Base-by-base conservation (phyloP, 805 yeast species). In the Candida anglica region DNA sequence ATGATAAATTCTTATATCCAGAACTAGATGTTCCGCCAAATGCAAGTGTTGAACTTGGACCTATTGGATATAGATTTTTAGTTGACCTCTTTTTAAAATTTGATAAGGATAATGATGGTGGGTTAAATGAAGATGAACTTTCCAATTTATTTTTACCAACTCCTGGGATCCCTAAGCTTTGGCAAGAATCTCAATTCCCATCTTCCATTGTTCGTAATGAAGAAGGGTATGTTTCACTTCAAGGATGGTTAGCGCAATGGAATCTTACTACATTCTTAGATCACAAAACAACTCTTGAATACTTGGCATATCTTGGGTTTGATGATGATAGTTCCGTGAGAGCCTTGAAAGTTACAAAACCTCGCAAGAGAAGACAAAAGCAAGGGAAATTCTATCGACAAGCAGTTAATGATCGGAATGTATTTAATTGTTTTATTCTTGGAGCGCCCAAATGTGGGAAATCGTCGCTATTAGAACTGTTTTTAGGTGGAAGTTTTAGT, bases 191-290 rank as follows among this genome's bases (percentile, higher is more conserved):
- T 0, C 80, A 80, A 43, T 93, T 93, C 51, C 99, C 99, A 0
- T 66, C 73, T 17, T 77, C 95, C 1, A 86, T 95, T 8, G 96
- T 91, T 2, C 76, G 95, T 34, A 89, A 88, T 52, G 96, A 88
- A 43, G 81, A 79, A 42, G 97, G 96, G 0, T 75, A 79, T 52
- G 88, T 93, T 3, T 87, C 98, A 0, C 59, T 93, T 18, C 98
- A 94, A 61, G 98, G 99, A 3, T 93, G 99, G 99, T 62, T 93
- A 24, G 98, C 98, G 0, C 98, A 91, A 50, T 93, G 99, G 99
- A 82, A 91, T 47, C 84, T 93, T 85, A 87, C 96, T 0, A 91
- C 98, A 0, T 88, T 78, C 45, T 63, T 93, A 19, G 95, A 89
- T 47, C 78, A 84, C 52, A 78, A 73, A 46, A 81, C 87, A 1